Conservation (phyloP, 1,139 yeast species). For the Saccharomyces hybrid region DNA sequence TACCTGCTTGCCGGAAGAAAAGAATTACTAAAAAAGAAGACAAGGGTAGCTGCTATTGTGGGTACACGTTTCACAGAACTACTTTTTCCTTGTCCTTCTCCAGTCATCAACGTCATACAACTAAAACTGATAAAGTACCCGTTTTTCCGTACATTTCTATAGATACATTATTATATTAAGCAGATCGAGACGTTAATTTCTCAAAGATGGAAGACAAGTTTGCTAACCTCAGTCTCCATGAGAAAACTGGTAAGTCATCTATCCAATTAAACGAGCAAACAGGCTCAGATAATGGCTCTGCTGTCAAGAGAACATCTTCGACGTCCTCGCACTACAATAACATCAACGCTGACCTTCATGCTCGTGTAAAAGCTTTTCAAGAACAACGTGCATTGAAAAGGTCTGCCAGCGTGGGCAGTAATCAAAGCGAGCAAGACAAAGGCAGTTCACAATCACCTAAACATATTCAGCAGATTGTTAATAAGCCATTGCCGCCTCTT, state of each 20-base stretch:
- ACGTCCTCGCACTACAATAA: conserved; percentile 29
- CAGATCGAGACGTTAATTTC: background rate
- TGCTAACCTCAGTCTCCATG: conserved; percentile 4
- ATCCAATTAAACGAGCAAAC: conserved; percentile 3
- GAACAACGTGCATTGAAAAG: conserved; percentile 47
- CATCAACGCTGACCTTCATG: conserved; percentile 61
- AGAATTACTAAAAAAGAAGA: background rate
- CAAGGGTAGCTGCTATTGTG: background rate
- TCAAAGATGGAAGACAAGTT: conserved; percentile 7
- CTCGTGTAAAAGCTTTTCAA: conserved; percentile 66
- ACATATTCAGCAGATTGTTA: conserved; percentile 24
- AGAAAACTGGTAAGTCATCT: conserved; percentile 1
- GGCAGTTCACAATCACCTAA: conserved; percentile 11
- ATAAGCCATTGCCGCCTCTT: conserved; percentile 29
- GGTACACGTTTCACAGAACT: background rate
- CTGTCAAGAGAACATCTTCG: conserved; percentile 18
- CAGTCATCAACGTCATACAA: background rate
- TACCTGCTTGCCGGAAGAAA: background rate
- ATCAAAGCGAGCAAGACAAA: conserved; percentile 9
- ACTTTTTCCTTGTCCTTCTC: background rate
- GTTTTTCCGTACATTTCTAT: background rate
- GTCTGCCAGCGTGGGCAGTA: conserved; percentile 25
- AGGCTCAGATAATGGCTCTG: background rate
- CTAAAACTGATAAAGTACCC: background rate
- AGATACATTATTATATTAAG: background rate